A percentile compares a stretch with the other conserved stretches of the same genome.
Evolutionary conservation across 805 yeast genomes (phyloP).

Genomic region (Metschnikowia drakensbergensis): DNA sequence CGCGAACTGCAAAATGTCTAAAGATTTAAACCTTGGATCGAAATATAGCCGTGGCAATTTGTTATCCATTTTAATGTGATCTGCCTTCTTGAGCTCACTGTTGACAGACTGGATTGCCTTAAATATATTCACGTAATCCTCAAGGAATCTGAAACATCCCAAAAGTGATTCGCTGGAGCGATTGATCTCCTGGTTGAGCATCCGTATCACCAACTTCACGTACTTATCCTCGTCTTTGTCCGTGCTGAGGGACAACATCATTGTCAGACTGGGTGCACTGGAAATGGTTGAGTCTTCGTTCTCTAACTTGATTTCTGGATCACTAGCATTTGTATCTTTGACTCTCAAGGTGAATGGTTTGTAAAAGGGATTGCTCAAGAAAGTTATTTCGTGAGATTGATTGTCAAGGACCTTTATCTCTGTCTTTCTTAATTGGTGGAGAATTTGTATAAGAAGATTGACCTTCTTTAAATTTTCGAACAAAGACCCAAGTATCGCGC

Average conservation of each 20-base stretch:
- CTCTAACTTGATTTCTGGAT: not conserved
- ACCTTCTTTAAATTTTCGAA: conserved; percentile 31
- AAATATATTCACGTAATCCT: conserved; percentile 30
- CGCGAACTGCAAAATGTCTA: conserved; percentile 31
- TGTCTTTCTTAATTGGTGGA: conserved; percentile 30
- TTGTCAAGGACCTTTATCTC: conserved; percentile 26
- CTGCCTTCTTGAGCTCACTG: conserved; percentile 1
- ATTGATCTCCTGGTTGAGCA: conserved; percentile 22
- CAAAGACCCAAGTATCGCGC: conserved; percentile 21
- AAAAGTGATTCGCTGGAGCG: conserved; percentile 19
- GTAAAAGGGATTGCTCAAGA: conserved; percentile 26
- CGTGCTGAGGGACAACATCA: conserved; percentile 7
- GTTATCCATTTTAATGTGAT: conserved; percentile 22
- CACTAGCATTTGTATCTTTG: conserved; percentile 6
- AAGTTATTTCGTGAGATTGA: conserved; percentile 26
- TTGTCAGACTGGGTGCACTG: not conserved
- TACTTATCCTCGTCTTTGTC: conserved; percentile 9
- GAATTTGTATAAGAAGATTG: conserved; percentile 29
- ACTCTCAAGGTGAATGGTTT: conserved; percentile 15
- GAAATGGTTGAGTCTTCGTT: not conserved
- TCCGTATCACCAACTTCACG: conserved; percentile 20
- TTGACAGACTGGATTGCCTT: conserved; percentile 21
- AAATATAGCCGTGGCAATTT: conserved; percentile 30
- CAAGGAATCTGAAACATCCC: conserved; percentile 33
- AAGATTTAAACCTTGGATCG: conserved; percentile 29